A percentile compares a stretch with the other conserved stretches of the same genome.
Conservation (phyloP, 805 yeast genomes). For the Saturnispora gosingensis region DNA sequence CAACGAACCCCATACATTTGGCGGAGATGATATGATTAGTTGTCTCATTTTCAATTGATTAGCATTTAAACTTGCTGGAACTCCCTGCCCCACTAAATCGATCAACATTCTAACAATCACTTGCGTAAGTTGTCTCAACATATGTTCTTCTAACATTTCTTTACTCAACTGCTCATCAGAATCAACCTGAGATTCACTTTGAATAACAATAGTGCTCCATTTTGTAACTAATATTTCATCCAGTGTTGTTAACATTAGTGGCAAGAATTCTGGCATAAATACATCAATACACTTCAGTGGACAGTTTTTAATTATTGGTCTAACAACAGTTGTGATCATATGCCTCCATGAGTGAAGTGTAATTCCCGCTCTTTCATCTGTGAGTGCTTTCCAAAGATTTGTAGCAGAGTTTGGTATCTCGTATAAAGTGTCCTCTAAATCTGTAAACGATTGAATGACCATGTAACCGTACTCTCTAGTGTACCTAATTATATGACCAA, state of each 20-base stretch:
- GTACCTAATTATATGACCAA: constrained; percentile 90
- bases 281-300: constrained; percentile 58
- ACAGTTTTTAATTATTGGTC: constrained; percentile 82
- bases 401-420: constrained; percentile 76
- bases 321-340: constrained; percentile 79
- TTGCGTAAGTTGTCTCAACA: constrained; percentile 85
- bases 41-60: constrained; percentile 59
- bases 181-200: constrained; percentile 37
- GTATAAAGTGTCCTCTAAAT: constrained; percentile 80
- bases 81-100: constrained; percentile 78
- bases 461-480: constrained; percentile 93
- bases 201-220: constrained; percentile 66
- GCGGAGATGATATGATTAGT: constrained; percentile 53
- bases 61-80: constrained; percentile 37
- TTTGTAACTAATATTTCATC: constrained; percentile 63
- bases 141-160: constrained; percentile 96
- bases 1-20: constrained; percentile 62
- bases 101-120: constrained; percentile 80
- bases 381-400: constrained; percentile 75
- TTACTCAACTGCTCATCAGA: constrained; percentile 84
- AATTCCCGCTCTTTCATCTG: constrained; percentile 76
- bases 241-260: constrained; percentile 61
- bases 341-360: constrained; percentile 97
- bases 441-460: constrained; percentile 82
- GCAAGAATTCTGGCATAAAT: constrained; percentile 72